These are phyloP conservation scores for Tuber indicum DNA, from an alignment of 495 filamentous ascomycete species.

Conservation along the genomic window DNA sequence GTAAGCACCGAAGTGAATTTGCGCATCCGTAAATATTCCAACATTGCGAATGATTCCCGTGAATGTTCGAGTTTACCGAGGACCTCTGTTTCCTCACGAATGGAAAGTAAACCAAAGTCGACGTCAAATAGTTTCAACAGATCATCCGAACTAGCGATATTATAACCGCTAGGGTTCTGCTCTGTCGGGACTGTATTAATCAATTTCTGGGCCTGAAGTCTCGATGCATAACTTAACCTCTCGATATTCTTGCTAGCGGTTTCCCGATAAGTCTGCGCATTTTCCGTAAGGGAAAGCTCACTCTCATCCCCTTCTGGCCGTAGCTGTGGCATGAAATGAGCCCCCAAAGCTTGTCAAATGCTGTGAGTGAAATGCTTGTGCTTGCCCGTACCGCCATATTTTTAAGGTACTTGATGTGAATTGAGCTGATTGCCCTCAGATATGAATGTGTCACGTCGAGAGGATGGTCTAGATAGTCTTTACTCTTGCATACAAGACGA, in stretches of 20 bases:
- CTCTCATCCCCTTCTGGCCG: constrained; percentile 70
- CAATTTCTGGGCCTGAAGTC: constrained; percentile 72
- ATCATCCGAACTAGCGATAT: constrained; percentile 85
- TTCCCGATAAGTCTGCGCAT: constrained; percentile 93
- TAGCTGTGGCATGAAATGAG: constrained; percentile 85
- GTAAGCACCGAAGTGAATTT: constrained; percentile 68
- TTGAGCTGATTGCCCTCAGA: constrained; percentile 83
- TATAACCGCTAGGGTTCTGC: constrained; percentile 82
- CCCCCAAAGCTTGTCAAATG: constrained; percentile 80
- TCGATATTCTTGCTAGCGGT: constrained; percentile 84
- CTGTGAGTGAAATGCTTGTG: constrained; percentile 91
- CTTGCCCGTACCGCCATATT: constrained; percentile 87
- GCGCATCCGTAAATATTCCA: constrained; percentile 78
- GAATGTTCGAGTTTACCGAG: constrained; percentile 66
- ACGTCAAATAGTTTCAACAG: constrained; percentile 79
- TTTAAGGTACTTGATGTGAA: constrained; percentile 80
- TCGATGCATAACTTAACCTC: constrained; percentile 75
- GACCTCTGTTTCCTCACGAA: constrained; percentile 81
- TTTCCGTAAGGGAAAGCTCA: constrained; percentile 84
- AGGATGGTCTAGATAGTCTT: constrained; percentile 68
- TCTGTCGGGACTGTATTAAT: constrained; percentile 73
- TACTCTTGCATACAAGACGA: constrained; percentile 71
- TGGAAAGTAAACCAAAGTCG: constrained; percentile 80
- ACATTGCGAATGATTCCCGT: constrained; percentile 76
- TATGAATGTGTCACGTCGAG: constrained; percentile 82